These are phyloP conservation scores for Actinidia polygama DNA, from an alignment of 179 eudicot species.

Conservation along the genomic window DNA sequence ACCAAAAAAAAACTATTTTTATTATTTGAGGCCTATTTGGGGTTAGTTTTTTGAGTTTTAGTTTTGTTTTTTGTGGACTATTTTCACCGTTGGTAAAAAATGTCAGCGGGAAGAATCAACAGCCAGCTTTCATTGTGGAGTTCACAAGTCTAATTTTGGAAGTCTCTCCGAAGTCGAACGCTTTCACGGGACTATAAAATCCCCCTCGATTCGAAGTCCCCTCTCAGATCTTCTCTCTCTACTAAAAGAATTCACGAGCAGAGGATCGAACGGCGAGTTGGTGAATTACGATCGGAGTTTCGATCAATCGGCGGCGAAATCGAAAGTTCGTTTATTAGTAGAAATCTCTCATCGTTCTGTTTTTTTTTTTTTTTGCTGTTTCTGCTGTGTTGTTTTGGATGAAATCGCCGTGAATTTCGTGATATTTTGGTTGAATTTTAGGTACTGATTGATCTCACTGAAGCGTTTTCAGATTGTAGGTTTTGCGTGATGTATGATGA, in stretches of 20 bases:
- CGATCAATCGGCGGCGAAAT: slow-evolving; percentile 17
- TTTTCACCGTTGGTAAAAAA: too few species aligned
- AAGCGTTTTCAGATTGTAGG: too few species aligned
- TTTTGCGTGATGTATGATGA: too few species aligned
- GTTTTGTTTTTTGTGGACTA: too few species aligned
- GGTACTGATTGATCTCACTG: too few species aligned
- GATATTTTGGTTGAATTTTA: neutral
- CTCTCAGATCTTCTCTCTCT: neutral
- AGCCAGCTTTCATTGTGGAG: too few species aligned
- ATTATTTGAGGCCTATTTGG: too few species aligned
- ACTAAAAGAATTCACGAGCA: neutral
- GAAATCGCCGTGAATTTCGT: neutral
- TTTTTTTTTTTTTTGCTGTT: neutral
- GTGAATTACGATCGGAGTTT: slow-evolving; percentile 9
- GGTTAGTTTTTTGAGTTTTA: too few species aligned
- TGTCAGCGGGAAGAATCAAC: too few species aligned
- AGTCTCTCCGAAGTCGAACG: slow-evolving; percentile 3
- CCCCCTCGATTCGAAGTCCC: neutral
- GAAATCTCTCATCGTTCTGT: neutral
- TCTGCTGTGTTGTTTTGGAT: neutral
- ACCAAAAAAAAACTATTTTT: too few species aligned
- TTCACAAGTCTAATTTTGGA: neutral
- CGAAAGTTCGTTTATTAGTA: slow-evolving; percentile 22
- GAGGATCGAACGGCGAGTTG: neutral
- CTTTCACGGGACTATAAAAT: neutral